Evolutionary conservation across 2,329 filamentous ascomycete species (phyloP), one percentile per base, ranked within the genome.

Genomic region (Chaetomiaceae sp.): DNA sequence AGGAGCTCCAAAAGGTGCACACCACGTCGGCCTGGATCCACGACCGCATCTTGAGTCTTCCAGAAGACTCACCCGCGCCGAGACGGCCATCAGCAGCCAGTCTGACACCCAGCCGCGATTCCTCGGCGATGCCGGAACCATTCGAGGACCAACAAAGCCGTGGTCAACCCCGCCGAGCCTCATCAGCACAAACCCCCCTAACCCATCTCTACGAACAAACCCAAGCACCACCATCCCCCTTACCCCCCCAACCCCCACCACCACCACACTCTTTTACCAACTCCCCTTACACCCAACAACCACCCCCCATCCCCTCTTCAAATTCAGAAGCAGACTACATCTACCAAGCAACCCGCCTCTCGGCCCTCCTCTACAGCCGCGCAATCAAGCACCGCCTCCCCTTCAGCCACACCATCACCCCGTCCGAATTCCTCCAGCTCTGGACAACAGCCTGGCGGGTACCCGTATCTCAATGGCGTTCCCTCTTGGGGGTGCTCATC

Each of bases 381-480:
- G 75, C 77, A 2, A 75, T 81, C 38, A 63, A 71, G 27, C 55
- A 63, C 9, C 72, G 75, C 3, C 65, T 61, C 3, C 73, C 77
- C 0, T 74, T 78, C 14, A 71, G 71, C 48, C 53, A 60, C 6
- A 64, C 73, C 0, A 74, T 76, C 50, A 66, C 65, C 3, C 55
- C 67, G 3, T 56, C 61, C 8, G 73, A 77, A 39, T 73, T 77
- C 53, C 51, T 68, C 9, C 61, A 63, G 39, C 69, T 80, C 5
- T 81, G 77, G 77, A 66, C 66, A 14, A 70, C 70, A 3, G 67
- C 73, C 11, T 80, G 77, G 77, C 67, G 71, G 17, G 71, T 77
- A 4, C 71, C 74, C 1, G 65, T 79, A 31, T 64, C 71, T 3
- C 69, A 67, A 5, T 79, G 77, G 76, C 73, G 74, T 54, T 63